Conservation (phyloP, 108 stramenopile species). For the Seminavis robusta region DNA sequence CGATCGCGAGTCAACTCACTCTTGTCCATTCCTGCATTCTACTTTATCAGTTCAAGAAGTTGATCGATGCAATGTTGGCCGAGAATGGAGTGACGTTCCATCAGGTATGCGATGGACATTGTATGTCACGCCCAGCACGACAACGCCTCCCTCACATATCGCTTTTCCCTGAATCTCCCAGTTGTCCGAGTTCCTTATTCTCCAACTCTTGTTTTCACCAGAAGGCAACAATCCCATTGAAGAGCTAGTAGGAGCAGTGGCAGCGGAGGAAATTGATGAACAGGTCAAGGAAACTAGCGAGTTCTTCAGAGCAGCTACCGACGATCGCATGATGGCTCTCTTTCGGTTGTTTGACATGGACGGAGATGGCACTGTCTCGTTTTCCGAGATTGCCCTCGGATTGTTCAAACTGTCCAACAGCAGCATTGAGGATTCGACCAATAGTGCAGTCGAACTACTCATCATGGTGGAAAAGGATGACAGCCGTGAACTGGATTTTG, state of each 20-base stretch:
- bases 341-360: constrained; percentile 46
- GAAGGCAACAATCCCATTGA: constrained; percentile 8
- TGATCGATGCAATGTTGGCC: no score
- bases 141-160: no score
- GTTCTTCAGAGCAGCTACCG: constrained; percentile 9
- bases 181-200: constrained; percentile 20
- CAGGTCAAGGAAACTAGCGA: not conserved
- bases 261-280: not conserved
- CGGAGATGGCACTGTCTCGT: constrained; percentile 24
- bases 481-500: constrained; percentile 22
- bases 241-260: constrained; percentile 4
- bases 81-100: no score
- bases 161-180: no score
- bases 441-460: constrained; percentile 21
- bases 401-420: constrained; percentile 28
- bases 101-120: no score
- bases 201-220: constrained; percentile 10
- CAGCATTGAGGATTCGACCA: constrained; percentile 31
- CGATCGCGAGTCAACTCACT: no score
- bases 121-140: no score
- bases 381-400: constrained; percentile 43
- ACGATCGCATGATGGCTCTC: constrained; percentile 30
- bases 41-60: no score
- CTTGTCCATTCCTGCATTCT: no score
- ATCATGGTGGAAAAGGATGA: constrained; percentile 43